Evolutionary conservation across 108 stramenopile species (phyloP), one percentile per base, ranked within the genome.

Genomic region (Pseudonitzschia pungens): DNA sequence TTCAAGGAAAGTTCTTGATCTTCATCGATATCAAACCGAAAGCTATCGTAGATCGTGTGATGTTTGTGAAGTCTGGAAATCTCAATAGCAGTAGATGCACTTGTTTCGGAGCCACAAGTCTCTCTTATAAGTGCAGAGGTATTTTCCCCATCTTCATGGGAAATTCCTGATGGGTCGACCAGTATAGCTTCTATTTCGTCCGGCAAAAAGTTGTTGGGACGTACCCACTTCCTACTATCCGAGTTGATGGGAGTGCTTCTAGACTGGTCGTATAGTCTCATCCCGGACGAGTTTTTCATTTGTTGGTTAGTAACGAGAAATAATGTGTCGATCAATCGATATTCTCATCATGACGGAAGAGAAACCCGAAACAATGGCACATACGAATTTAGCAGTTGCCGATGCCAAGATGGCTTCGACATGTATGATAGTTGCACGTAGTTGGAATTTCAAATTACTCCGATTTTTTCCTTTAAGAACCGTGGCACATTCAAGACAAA

Each of bases 1-100:
- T 67, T 44, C 44, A 67, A 24, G 42, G 66, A 65, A 43, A 40
- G 28, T 21, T 65, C 64, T 43, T 65, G 22, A 10, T 67, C 66
- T 27, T 67, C 66, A 36, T 67, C 66, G 0, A 67, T 67, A n/a
- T 67, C 66, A 48, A 67, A 67, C 18, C 43, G 66, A 67, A 67
- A 67, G 24, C n/a, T 28, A 48, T 67, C 66, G 10, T 44, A 50
- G 5, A 67, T 67, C 0, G 66, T 44, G 22, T 50, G 66, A 0
- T 43, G 33, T 29, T 67, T 50, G 0, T 29, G 43, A 40, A 62
- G 9, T 33, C 40, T 42, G 12, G 60, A 62, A 33, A 62, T 62
- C 31, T 62, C 1, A 40, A 62, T 62, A 62, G 0, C 32, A 33
- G 60, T 41, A 0, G 60, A 62, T 33, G 60, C 60, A 18, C 60